These are phyloP conservation scores for Fraxinus cuspidata DNA, from an alignment of 257 asterid genomes.

Conservation along the genomic window DNA sequence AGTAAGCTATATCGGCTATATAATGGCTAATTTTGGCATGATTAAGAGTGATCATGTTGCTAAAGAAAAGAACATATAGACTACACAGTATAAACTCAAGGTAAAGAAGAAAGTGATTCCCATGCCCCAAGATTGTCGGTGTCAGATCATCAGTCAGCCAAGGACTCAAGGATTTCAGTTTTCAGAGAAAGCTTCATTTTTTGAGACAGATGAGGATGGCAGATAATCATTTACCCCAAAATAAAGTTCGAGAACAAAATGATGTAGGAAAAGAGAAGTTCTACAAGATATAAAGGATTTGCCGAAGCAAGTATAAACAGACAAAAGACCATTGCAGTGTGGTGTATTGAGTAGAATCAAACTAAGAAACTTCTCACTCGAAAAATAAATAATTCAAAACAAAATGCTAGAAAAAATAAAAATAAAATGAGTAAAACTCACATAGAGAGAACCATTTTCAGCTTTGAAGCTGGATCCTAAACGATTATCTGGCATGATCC, in stretches of 20 bases:
- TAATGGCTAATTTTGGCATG: background rate
- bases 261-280: slow-evolving; percentile 10
- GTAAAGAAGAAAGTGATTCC: slow-evolving; percentile 3
- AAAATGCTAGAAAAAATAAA: slow-evolving; percentile 11
- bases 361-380: background rate
- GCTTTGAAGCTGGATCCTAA: slow-evolving; percentile 43
- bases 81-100: background rate
- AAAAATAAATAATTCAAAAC: background rate
- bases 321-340: background rate
- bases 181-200: background rate
- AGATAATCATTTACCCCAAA: background rate
- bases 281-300: background rate
- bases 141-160: background rate
- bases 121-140: slow-evolving; percentile 4
- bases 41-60: slow-evolving; percentile 10
- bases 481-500: slow-evolving; percentile 55
- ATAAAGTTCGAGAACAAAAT: background rate
- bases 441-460: slow-evolving; percentile 47
- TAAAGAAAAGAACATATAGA: background rate
- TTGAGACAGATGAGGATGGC: background rate
- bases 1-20: background rate
- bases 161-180: background rate
- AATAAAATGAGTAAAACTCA: slow-evolving; percentile 44
- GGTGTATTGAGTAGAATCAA: background rate
- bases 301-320: background rate